Evolutionary conservation across 2,329 filamentous ascomycete genomes (phyloP), one percentile per base, ranked within the genome.

Genomic region (Talaromyces sp.): DNA sequence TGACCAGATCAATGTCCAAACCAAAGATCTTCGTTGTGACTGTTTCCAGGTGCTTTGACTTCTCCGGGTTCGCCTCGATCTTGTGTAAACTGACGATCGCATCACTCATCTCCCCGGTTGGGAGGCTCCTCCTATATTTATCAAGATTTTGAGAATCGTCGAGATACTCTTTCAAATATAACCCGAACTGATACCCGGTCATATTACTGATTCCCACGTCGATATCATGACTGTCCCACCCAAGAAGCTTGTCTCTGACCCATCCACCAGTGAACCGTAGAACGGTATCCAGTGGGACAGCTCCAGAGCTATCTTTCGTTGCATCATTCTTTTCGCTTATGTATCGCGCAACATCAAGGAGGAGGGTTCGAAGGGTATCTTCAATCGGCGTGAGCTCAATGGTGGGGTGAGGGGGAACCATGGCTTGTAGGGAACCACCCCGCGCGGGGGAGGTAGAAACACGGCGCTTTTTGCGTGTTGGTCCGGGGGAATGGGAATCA

Each of bases 31-130:
- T 88, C 20, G 89, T 91, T 9, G 91, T 96, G 44, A 91, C 89
- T 0, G 93, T 97, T 73, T 96, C 93, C 13, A 97, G 82, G 69
- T 97, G 90, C 75, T 97, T 97, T 17, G 91, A 96, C 75, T 96
- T 97, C 66, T 97, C 91, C 0, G 92, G 93, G 70, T 97, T 97
- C 52, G 88, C 88, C 47, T 88, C 87, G 61, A 97, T 93, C 71
- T 91, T 95, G 79, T 97, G 88, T 29, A 97, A 80, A 57, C 84
- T 87, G 45, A 88, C 87, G 48, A 94, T 79, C 51, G 87, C 86
- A 47, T 82, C 81, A 82, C 81, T 66, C 17, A 86, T 80, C 59
- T 86, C 79, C 13, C 74, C 67, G 9, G 69, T 64, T 9, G 51
- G 70, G 65, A 62, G 83, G 66, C 46, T 79, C 65, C 42, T 73